Evolutionary conservation across 129 eudicot species (phyloP), one percentile per base, ranked within the genome.

Genomic region (Escallonia herrerae): DNA sequence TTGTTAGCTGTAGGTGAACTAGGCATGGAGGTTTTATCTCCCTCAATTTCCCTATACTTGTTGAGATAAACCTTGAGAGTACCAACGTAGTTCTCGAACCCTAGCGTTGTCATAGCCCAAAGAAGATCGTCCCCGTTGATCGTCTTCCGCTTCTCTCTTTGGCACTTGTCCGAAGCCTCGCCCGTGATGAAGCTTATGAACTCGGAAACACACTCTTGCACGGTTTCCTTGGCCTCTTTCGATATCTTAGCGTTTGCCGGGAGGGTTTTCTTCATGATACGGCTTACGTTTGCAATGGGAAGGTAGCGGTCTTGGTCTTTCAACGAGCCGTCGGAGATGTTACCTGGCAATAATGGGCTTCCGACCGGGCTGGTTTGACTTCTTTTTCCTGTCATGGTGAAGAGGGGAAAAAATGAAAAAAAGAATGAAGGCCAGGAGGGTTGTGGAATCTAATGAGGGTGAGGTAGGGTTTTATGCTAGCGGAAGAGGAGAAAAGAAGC

Each of bases 101-200:
- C 94, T 14, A 86, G 67, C 0, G 94, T 86, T 2, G 89, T 81
- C 94, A 86, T 86, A 42, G 94, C 89, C 94, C 94, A 86, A 40
- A 82, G 65, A 3, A 86, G 73, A 80, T 86, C 94, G 52, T 86
- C 94, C 6, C 94, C 94, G 62, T 86, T 86, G 61, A 86, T 74
- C 44, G 94, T 86, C 74, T 86, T 86, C 52, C 94, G 73, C 69
- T 86, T 86, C 71, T 86, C 94, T 44, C 82, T 77, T 57, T 86
- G 94, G 56, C 94, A 86, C 66, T 86, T 86, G 15, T 86, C 94
- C 2, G 89, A 63, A 7, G 94, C 94, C 64, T 86, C 94, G 55
- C 94, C 87, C 1, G 94, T 86, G 50, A 86, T 72, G 66, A 86
- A 86, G 72, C 84, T 80, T 4, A 86, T 86, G 84, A 86, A 86